Base-by-base conservation (phyloP, 1,284 basidiomycete genomes). In the Omphalotus olearius region DNA sequence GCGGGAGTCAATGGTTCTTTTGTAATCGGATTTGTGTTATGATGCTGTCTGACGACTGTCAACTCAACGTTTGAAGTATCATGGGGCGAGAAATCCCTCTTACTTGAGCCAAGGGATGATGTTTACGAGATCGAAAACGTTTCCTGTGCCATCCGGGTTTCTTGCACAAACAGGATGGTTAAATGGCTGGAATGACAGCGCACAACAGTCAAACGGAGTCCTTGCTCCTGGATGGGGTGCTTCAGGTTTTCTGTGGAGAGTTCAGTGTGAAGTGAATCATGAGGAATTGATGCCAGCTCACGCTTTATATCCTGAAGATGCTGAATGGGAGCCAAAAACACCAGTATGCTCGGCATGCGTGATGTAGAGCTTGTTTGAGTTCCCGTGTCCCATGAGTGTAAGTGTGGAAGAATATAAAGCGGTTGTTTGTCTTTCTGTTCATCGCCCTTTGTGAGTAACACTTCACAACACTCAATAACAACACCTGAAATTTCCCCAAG, bases 31-130 rank as follows among this genome's bases (percentile, higher is more conserved):
- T 96, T 85, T 45, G 77, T 77, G 59, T 87, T 88, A 59, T 90
- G 72, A 64, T 91, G 85, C 59, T 88, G 82, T 64, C 84, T 89
- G 52, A 40, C 30, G 7, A 33, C 45, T 41, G 42, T 23, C 38
- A 16, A 47, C 25, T 58, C 58, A 60, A 35, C 56, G 13, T 43
- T 45, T 49, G 20, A 7, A 25, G 45, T 38, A 18, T 36, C 38
- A 28, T 17, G 47, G 51, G 57, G 38, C 35, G 42, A 50, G 17
- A 52, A 18, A 13, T n/a, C 77, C 84, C 59, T 62, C 88, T 33
- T 33, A 33, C 93, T 96, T 91, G 43, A 98, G 76, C 82, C 92
- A 97, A 30, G 94, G 93, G 36, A 96, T 86, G 60, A 97, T 93
- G 65, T 92, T 48, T 1, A 54, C 55, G 44, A 88, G 66, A 54